Base-by-base conservation (phyloP, 2,329 filamentous ascomycete genomes). In the Calonectria montana region DNA sequence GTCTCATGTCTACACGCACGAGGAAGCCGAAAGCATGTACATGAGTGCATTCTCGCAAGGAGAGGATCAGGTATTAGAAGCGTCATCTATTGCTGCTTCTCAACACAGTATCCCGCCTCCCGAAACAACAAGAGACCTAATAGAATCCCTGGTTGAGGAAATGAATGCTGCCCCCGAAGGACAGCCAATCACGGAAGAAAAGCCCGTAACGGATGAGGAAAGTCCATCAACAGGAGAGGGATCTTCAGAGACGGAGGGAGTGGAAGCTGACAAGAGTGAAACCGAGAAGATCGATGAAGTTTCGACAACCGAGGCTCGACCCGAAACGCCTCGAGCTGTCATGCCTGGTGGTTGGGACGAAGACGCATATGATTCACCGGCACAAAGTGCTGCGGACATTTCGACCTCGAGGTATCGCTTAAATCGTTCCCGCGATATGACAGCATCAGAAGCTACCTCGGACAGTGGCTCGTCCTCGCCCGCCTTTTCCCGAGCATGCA, bases 11-110 rank as follows among this genome's bases (percentile, higher is more conserved):
- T 96, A 94, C 78, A 94, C 90, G 41, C 93, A 95, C 70, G 93
- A 95, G 73, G 94, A 96, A 73, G 94, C 94, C 0, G 92, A 94
- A 79, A 97, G 94, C 81, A 94, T 97, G 92, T 97, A 97, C 77
- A 92, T 95, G 91, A 96, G 91, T 73, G 91, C 91, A 1, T 89
- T 93, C 64, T 92, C 91, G 2, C 83, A 88, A 29, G 81, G 83
- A 2, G 81, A 83, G 39, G 79, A 80, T 2, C 80, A 83, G 12
- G 78, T 66, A 2, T 67, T 69, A 8, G 50, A 62, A 2, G 25
- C 53, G 6, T 25, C 62, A 8, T 64, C 74, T 15, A 67, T 70
- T 16, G 48, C 50, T 35, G 47, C 57, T 27, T 76, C 73, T 18
- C 71, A 71, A 13, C 57, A 62, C 10, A 75, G 35, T 23, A n/a